Percentiles rank a stretch among this genome's conserved stretches.
phyloP scores from a whole-genome alignment of 768 basidiomycete genomes.

The Lentinula lateritia region DNA sequence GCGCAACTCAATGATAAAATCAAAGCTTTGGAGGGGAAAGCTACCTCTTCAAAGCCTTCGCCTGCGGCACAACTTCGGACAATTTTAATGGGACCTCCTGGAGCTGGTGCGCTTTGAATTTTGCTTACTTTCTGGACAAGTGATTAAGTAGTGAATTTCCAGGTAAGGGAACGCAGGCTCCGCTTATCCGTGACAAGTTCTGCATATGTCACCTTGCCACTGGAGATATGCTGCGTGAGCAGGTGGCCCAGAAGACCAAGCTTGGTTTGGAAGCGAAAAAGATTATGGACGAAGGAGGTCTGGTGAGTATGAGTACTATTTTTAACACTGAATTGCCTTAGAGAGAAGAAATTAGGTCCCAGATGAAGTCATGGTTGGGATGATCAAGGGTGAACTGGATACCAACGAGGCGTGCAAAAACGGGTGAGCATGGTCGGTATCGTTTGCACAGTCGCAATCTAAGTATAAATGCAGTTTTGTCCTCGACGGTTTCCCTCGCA shows the following conservation, averaged over 20 bases:
- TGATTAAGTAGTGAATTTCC: slow-evolving; percentile 8
- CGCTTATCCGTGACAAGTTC: slow-evolving; percentile 85
- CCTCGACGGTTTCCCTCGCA: slow-evolving; percentile 98
- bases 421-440: slow-evolving; percentile 57
- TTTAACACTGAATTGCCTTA: background rate
- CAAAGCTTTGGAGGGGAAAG: slow-evolving; percentile 62
- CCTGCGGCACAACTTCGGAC: slow-evolving; percentile 81
- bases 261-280: slow-evolving; percentile 93
- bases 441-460: background rate
- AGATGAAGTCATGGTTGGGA: slow-evolving; percentile 96
- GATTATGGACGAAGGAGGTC: slow-evolving; percentile 94
- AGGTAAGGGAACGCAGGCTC: slow-evolving; percentile 99
- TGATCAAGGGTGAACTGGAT: slow-evolving; percentile 95
- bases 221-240: slow-evolving; percentile 96
- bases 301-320: slow-evolving; percentile 31
- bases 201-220: slow-evolving; percentile 98
- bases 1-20: slow-evolving; percentile 91
- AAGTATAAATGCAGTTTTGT: slow-evolving; percentile 65
- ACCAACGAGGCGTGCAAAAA: slow-evolving; percentile 91
- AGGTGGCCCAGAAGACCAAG: slow-evolving; percentile 80
- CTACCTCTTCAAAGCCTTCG: slow-evolving; percentile 44
- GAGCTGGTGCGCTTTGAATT: slow-evolving; percentile 68
- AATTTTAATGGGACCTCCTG: slow-evolving; percentile 94
- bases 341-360: slow-evolving; percentile 30
- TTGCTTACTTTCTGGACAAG: background rate